Evolutionary conservation across 768 basidiomycete genomes (phyloP).

Genomic region (Russula vinacea): DNA sequence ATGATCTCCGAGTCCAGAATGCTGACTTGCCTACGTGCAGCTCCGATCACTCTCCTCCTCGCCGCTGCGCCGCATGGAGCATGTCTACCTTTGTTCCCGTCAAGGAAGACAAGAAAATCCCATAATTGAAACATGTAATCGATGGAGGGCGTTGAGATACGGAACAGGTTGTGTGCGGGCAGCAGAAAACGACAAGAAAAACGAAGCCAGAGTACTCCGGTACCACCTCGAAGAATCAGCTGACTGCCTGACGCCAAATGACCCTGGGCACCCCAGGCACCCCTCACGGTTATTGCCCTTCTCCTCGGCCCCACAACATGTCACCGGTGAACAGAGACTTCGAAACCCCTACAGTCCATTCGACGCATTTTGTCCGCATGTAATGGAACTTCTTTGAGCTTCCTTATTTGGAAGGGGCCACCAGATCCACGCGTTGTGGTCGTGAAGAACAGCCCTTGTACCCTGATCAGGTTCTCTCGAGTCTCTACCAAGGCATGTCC

Average conservation of each 20-base stretch:
- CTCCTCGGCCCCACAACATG: not conserved
- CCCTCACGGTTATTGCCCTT: not conserved
- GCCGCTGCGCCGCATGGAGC: not conserved
- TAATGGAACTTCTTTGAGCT: not conserved
- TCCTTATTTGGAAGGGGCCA: slow-evolving; percentile 5
- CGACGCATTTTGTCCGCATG: not conserved
- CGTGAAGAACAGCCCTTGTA: not conserved
- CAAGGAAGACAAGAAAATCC: not conserved
- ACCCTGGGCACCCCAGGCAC: not conserved
- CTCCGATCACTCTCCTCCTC: not conserved
- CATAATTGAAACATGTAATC: not conserved
- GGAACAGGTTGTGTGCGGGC: not conserved
- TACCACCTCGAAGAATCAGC: not conserved
- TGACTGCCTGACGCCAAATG: not conserved
- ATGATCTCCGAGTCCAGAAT: not conserved
- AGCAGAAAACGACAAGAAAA: not conserved
- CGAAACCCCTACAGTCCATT: slow-evolving; percentile 18
- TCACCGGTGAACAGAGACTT: not conserved
- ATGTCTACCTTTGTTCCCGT: not conserved
- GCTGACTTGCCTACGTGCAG: not conserved
- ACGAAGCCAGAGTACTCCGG: not conserved
- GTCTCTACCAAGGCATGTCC: not conserved
- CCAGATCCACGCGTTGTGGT: not conserved
- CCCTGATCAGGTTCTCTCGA: not conserved
- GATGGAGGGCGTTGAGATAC: not conserved